Evolutionary conservation across 1,284 basidiomycete genomes (phyloP).

Genomic region (Tausonia pullulans): DNA sequence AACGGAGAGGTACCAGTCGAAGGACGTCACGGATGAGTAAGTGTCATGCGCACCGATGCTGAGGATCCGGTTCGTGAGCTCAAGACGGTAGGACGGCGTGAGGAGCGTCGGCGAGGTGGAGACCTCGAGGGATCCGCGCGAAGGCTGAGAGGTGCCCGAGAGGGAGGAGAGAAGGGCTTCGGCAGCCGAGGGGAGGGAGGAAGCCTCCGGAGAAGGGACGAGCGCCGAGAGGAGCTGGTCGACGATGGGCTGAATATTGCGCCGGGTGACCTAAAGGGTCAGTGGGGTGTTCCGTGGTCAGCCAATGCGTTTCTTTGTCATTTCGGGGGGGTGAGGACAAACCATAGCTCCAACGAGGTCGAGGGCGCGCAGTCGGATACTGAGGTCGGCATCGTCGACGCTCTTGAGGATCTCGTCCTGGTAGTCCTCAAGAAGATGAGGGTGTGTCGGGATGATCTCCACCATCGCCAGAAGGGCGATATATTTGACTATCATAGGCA

Average conservation of each 20-base stretch:
- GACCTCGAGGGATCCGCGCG: background rate
- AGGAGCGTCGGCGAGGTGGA: conserved; percentile 36
- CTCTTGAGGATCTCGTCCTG: conserved; percentile 84
- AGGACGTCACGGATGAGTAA: conserved; percentile 80
- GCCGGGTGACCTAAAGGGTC: conserved; percentile 52
- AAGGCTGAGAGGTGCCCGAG: conserved; percentile 21
- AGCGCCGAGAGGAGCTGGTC: conserved; percentile 63
- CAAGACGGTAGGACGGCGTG: conserved; percentile 64
- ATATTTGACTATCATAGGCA: conserved; percentile 62
- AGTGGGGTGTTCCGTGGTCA: conserved; percentile 16
- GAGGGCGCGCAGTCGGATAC: conserved; percentile 86
- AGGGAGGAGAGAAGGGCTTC: conserved; percentile 37
- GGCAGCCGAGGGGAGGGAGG: conserved; percentile 26
- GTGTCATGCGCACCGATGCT: conserved; percentile 66
- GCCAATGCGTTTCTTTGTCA: too few relatives aligned
- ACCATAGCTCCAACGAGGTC: conserved; percentile 92
- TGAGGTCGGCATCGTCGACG: conserved; percentile 86
- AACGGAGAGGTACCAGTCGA: conserved; percentile 93
- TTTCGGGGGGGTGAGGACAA: conserved; percentile 20
- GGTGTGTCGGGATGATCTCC: conserved; percentile 88
- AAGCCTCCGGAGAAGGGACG: conserved; percentile 24
- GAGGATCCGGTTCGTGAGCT: conserved; percentile 70
- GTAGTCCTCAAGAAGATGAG: conserved; percentile 81
- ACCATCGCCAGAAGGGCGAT: conserved; percentile 90
- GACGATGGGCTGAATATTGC: conserved; percentile 78